Base-by-base conservation (phyloP, 139 green algal species). In the Spirogloea muscicola region DNA sequence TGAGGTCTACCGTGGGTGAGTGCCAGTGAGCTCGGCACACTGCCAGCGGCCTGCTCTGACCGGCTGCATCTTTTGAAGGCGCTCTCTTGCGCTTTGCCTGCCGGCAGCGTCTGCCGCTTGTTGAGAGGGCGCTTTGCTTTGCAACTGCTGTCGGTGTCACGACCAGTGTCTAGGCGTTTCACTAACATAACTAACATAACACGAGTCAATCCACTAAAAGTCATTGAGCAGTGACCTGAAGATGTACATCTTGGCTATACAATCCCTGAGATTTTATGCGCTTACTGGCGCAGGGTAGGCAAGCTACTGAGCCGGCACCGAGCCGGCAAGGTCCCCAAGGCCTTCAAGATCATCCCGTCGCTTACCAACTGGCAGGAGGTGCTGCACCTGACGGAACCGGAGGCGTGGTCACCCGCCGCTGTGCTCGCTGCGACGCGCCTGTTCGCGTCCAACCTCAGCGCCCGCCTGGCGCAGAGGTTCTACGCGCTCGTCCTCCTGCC, bases 341-440 rank as follows among this genome's bases (percentile, higher is more conserved):
- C 94, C n/a, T 97, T 99, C 87, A 98, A 98, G 76, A 91, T 98
- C 68, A 93, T 99, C 49, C 95, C 95, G 38, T 91, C 86, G 69
- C 85, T 99, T 31, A 74, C 80, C 36, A 96, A 97, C 77, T 99
- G 95, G 95, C 93, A 99, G 85, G 91, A 98, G 70, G 86, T 97
- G 65, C 83, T 99, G 67, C 94, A 85, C 72, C 80, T 98, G 18
- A 99, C 94, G 13, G 84, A 66, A 6, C 81, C 81, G 33, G 81
- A 86, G 37, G 66, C 61, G 43, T 98, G 94, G 94, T 91, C 80
- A 27, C 87, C 92, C 0, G 89, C 96, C 74, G 93, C 94, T 2
- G 86, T 93, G 64, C 95, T 88, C 62, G 85, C 92, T 67, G 94
- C 91, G 16, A 97, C 93, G 0, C 86, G 90, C 42, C 84, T 98